Evolutionary conservation across 1,284 basidiomycete species (phyloP).

Genomic region (Cutaneotrichosporon mucoides): DNA sequence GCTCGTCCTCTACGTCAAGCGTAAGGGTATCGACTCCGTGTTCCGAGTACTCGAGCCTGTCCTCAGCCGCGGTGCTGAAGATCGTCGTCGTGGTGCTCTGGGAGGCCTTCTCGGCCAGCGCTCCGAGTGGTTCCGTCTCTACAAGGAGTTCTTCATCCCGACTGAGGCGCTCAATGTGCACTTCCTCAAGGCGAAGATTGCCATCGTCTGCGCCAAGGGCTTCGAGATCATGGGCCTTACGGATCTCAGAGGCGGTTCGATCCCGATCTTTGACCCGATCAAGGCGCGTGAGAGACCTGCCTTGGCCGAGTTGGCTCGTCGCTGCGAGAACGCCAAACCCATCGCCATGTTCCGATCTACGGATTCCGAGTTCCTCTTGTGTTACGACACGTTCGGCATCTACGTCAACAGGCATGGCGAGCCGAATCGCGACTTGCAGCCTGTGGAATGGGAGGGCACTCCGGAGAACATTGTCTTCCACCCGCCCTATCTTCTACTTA

Average conservation of each 20-base stretch:
- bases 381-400: constrained; percentile 89
- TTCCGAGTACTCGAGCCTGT: constrained; percentile 93
- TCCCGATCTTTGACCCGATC: constrained; percentile 60
- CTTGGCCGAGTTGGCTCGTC: constrained; percentile 66
- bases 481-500: constrained; percentile 81
- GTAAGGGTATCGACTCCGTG: constrained; percentile 83
- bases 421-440: constrained; percentile 63
- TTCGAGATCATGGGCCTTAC: constrained; percentile 95
- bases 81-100: constrained; percentile 55
- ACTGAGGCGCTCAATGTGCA: constrained; percentile 83
- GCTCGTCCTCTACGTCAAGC: constrained; percentile 91
- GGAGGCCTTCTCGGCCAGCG: constrained; percentile 71
- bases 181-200: constrained; percentile 86
- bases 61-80: constrained; percentile 72
- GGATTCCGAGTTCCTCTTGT: constrained; percentile 85
- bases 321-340: constrained; percentile 72
- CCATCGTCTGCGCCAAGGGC: constrained; percentile 86
- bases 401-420: constrained; percentile 62
- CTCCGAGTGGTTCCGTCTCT: constrained; percentile 87
- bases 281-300: constrained; percentile 64
- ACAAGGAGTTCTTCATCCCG: constrained; percentile 88
- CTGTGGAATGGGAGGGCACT: constrained; percentile 93
- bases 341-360: constrained; percentile 87
- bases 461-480: constrained; percentile 83
- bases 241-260: constrained; percentile 81